These are phyloP conservation scores for Sordariomycetes sp. DNA, from an alignment of 2,329 filamentous ascomycete species.

Conservation along the genomic window DNA sequence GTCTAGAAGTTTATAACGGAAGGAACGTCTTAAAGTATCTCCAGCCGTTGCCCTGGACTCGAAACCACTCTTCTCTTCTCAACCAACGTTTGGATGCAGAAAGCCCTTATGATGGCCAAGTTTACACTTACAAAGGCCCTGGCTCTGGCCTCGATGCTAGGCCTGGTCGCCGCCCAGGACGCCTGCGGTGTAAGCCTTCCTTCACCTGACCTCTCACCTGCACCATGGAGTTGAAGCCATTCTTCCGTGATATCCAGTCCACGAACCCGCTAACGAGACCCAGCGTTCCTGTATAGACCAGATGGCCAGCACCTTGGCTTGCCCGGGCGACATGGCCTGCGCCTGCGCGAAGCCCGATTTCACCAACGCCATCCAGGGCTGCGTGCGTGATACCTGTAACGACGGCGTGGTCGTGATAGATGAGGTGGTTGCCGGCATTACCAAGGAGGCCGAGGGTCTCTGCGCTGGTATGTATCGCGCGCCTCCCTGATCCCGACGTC, in stretches of 20 bases:
- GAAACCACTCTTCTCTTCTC: neutral
- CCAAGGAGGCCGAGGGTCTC: constrained; percentile 12
- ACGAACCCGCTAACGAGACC: too few relatives aligned
- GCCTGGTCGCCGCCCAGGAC: neutral
- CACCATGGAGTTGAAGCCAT: neutral
- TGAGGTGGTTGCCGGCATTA: constrained; percentile 15
- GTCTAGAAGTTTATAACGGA: neutral
- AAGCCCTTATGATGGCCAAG: neutral
- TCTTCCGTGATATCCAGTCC: neutral
- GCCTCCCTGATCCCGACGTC: neutral
- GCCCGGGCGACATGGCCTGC: constrained; percentile 21
- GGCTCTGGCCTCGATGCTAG: neutral
- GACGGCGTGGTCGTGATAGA: constrained; percentile 7
- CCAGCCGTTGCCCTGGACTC: neutral
- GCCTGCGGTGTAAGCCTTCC: neutral
- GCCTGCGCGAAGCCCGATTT: constrained; percentile 23
- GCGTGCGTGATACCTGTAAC: constrained; percentile 17
- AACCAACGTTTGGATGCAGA: neutral
- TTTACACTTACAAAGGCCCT: neutral
- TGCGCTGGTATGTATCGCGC: constrained; percentile 14
- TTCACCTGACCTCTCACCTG: neutral
- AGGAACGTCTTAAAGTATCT: neutral
- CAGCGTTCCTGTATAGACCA: neutral
- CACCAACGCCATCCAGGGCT: constrained; percentile 23
- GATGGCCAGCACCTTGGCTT: constrained; percentile 14